These are phyloP conservation scores for Corymbia maculata DNA, from an alignment of 345 rosid genomes.

Conservation along the genomic window DNA sequence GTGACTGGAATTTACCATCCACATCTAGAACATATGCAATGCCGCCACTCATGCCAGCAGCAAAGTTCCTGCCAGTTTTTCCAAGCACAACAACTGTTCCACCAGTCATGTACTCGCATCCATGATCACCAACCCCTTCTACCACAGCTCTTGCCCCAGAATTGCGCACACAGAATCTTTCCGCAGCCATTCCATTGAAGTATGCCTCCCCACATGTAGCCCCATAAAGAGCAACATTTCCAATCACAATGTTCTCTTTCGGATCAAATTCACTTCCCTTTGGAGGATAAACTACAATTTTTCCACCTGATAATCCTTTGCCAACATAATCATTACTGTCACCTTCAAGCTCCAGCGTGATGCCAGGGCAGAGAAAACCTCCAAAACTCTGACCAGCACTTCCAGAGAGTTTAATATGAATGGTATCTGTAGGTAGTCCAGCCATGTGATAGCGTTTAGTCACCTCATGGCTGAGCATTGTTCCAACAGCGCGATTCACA, in stretches of 20 bases:
- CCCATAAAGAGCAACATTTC: slow-evolving; percentile 97
- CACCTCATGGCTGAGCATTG: slow-evolving; percentile 99
- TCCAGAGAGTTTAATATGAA: slow-evolving; percentile 79
- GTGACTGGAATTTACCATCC: slow-evolving; percentile 68
- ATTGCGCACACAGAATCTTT: slow-evolving; percentile 96
- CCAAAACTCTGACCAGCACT: slow-evolving; percentile 99
- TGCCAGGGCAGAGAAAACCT: slow-evolving; percentile 92
- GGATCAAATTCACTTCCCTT: slow-evolving; percentile 86
- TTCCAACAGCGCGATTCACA: slow-evolving; percentile 97
- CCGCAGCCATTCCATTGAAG: slow-evolving; percentile 99
- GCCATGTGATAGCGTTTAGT: slow-evolving; percentile 73
- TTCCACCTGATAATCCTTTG: slow-evolving; percentile 98
- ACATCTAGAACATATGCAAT: slow-evolving; percentile 84
- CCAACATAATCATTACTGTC: slow-evolving; percentile 98
- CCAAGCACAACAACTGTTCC: slow-evolving; percentile 96
- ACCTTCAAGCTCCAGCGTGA: slow-evolving; percentile 88
- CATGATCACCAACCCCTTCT: slow-evolving; percentile 99
- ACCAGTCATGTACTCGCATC: slow-evolving; percentile 99
- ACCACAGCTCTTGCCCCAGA: slow-evolving; percentile 98
- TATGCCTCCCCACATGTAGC: slow-evolving; percentile 91
- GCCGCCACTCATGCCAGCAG: slow-evolving; percentile 99
- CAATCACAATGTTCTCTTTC: slow-evolving; percentile 89
- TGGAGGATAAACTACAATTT: slow-evolving; percentile 90
- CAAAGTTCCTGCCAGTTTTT: slow-evolving; percentile 96
- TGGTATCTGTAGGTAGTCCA: slow-evolving; percentile 83